Percentiles rank a stretch among this genome's conserved stretches.
Evolutionary conservation across 1,284 basidiomycete genomes (phyloP).

Genomic region (Spongiforma sp.): DNA sequence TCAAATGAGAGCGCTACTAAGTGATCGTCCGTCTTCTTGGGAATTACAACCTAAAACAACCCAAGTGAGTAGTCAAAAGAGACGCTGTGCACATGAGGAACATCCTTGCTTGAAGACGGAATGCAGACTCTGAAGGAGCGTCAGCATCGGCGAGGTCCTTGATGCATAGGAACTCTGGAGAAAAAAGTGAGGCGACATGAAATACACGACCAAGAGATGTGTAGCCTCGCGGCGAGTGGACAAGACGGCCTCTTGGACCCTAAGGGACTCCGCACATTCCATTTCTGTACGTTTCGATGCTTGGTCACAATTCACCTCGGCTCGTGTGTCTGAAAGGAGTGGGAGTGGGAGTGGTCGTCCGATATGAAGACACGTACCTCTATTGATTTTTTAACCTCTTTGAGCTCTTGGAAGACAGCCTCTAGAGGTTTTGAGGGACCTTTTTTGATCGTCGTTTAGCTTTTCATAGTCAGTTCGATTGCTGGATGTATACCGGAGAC

Average conservation of each 20-base stretch:
- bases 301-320: conserved; percentile 62
- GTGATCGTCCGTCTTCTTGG: no score
- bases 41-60: no score
- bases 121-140: conserved; percentile 71
- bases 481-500: conserved; percentile 27
- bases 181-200: background rate
- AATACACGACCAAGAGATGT: background rate
- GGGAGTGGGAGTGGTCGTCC: background rate
- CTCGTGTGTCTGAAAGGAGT: conserved; percentile 58
- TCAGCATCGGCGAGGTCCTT: conserved; percentile 59
- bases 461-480: conserved; percentile 67
- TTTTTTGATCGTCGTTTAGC: conserved; percentile 86
- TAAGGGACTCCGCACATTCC: conserved; percentile 58
- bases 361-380: conserved; percentile 65
- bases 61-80: no score
- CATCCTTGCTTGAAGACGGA: conserved; percentile 55
- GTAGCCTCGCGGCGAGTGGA: conserved; percentile 59
- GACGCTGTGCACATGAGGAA: conserved; percentile 49
- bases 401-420: conserved; percentile 77
- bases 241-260: conserved; percentile 58
- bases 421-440: conserved; percentile 74
- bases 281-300: conserved; percentile 56
- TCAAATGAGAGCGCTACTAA: no score
- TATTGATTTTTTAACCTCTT: conserved; percentile 79
- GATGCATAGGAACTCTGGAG: conserved; percentile 23